Evolutionary conservation across 2,329 filamentous ascomycete genomes (phyloP), one percentile per base, ranked within the genome.

Genomic region (Penicillium sp.): DNA sequence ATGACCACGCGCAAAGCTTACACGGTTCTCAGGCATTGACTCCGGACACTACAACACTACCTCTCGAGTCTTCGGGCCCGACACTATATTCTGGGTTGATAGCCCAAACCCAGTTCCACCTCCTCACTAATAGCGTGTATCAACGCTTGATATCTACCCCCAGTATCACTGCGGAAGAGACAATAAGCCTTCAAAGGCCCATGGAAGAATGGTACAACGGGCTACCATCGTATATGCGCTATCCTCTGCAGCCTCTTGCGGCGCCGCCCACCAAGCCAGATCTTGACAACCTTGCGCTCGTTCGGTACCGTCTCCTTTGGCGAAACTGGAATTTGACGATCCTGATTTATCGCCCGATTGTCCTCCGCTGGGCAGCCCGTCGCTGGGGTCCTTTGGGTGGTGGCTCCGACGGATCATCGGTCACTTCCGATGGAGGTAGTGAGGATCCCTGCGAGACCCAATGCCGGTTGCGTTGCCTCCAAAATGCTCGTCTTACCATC

Each of bases 51-150:
- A 67, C 61, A 6, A 58, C 62, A 7, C 47, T 70, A 6, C 71
- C 71, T 1, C 44, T 56, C 8, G 70, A 73, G 48, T 60, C 66
- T 5, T 50, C 64, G 9, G 66, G 66, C 6, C 66, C 69, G 27
- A 74, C 72, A 12, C 51, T 71, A n/a, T 74, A 74, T 56, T 68
- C 70, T 0, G 66, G 69, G 38, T 56, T 74, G 39, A 70, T 68
- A 39, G 67, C 67, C 3, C 72, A 74, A 54, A 61, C 71, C 7
- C 61, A 60, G 28, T 72, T 74, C 44, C 72, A 74, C 50, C 58
- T 72, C 6, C 61, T 68, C 26, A 73, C 71, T n/a, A 73, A 73
- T 34, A 64, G 62, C 46, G 66, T 74, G 35, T 73, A 74, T 47
- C 69, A 72, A 46, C 69, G 70, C 12, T 61, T 74, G 28, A 72